Percentiles rank a stretch among this genome's conserved stretches.
Evolutionary conservation across 371 early-diverging fungal genomes (phyloP).

Genomic region (Apophysomyces ossiformis): DNA sequence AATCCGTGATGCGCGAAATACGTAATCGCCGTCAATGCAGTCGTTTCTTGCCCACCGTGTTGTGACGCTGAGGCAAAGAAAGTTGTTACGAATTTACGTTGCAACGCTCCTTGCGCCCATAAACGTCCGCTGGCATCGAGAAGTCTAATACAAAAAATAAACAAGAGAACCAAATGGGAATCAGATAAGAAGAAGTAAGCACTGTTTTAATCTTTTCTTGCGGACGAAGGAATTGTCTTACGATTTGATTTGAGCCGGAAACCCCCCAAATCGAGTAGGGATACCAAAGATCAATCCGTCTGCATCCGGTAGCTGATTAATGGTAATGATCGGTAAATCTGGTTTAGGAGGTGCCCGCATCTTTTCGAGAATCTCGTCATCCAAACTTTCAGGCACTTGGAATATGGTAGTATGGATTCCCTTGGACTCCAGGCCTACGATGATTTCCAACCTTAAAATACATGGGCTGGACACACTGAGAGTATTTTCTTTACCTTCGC

Average conservation of each 20-base stretch:
- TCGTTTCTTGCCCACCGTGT: conserved; percentile 84
- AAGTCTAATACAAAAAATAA: conserved; percentile 21
- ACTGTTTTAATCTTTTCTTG: too few species aligned
- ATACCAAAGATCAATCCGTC: conserved; percentile 86
- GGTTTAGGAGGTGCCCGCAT: conserved; percentile 72
- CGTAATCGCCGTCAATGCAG: conserved; percentile 68
- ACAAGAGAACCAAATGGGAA: too few species aligned
- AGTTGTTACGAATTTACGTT: conserved; percentile 73
- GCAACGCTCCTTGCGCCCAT: conserved; percentile 69
- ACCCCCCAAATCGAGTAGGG: conserved; percentile 63
- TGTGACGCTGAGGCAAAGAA: conserved; percentile 76
- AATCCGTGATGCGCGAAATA: conserved; percentile 84
- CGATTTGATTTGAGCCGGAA: conserved; percentile 80
- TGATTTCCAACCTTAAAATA: conserved; percentile 21
- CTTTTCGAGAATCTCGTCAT: conserved; percentile 66
- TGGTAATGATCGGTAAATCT: conserved; percentile 67
- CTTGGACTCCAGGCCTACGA: conserved; percentile 50
- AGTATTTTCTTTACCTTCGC: conserved; percentile 58
- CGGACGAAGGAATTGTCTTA: conserved; percentile 2
- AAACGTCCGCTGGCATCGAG: conserved; percentile 76
- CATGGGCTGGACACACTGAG: too few species aligned
- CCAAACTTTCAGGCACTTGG: conserved; percentile 74
- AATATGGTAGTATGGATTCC: conserved; percentile 69
- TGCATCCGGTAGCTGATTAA: conserved; percentile 61
- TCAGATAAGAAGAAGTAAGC: too few species aligned